Evolutionary conservation across 805 yeast genomes (phyloP).

Genomic region (Lachancea sp.): DNA sequence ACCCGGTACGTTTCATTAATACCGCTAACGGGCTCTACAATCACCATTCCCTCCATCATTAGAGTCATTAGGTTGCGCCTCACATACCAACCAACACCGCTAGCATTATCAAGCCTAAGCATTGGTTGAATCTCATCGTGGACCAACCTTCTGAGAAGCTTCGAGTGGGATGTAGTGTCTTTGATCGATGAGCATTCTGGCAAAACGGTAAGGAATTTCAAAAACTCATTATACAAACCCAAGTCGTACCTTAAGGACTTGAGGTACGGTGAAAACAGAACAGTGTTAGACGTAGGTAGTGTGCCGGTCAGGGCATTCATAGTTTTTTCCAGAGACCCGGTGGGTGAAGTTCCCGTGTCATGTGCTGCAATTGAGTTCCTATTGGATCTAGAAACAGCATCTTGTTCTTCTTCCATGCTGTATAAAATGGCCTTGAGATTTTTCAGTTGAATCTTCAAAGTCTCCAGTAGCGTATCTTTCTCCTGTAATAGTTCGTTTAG

Average conservation of each 20-base stretch:
- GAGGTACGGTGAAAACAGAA: slow-evolving; percentile 38
- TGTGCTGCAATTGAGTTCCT: slow-evolving; percentile 10
- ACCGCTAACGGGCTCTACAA: slow-evolving; percentile 82
- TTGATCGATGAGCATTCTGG: slow-evolving; percentile 33
- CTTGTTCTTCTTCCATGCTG: slow-evolving; percentile 36
- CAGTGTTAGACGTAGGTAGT: slow-evolving; percentile 8
- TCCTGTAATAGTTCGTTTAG: slow-evolving; percentile 53
- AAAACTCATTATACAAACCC: slow-evolving; percentile 34
- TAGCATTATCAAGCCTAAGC: slow-evolving; percentile 55
- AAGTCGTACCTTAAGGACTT: slow-evolving; percentile 40
- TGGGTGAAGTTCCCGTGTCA: slow-evolving; percentile 14
- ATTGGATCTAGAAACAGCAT: slow-evolving; percentile 7
- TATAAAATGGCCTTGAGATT: slow-evolving; percentile 58
- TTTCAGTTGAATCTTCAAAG: slow-evolving; percentile 58
- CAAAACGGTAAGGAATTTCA: slow-evolving; percentile 34
- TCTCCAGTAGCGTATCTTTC: slow-evolving; percentile 58
- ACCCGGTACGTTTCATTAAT: slow-evolving; percentile 65
- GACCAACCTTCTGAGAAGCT: slow-evolving; percentile 58
- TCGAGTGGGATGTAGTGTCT: slow-evolving; percentile 39
- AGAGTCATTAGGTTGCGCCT: slow-evolving; percentile 56
- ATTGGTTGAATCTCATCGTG: slow-evolving; percentile 77
- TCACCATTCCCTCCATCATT: slow-evolving; percentile 72
- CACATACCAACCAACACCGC: slow-evolving; percentile 56
- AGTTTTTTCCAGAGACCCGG: slow-evolving; percentile 20
- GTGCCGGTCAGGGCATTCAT: slow-evolving; percentile 13